Percentiles rank a stretch among this genome's conserved stretches.
Evolutionary conservation across 2,329 filamentous ascomycete genomes (phyloP).

Genomic region (Aspergillus japonicus): DNA sequence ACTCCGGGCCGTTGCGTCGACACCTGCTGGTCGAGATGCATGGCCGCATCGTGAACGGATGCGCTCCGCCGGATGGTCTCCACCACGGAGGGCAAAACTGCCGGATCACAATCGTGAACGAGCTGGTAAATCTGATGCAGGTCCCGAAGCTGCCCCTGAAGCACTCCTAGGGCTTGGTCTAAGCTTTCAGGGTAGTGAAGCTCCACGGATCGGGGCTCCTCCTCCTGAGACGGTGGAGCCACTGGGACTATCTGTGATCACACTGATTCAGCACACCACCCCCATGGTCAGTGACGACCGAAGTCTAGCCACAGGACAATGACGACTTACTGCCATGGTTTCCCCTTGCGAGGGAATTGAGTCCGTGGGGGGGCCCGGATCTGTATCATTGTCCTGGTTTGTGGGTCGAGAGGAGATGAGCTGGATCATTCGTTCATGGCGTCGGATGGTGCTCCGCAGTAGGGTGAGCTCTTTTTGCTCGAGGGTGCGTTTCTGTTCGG

Average conservation of each 20-base stretch:
- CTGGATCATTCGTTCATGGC: slow-evolving; percentile 3
- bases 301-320: neutral
- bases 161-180: neutral
- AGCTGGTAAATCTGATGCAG: neutral
- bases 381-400: neutral
- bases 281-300: neutral
- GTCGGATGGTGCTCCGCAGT: neutral
- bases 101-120: neutral
- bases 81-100: neutral
- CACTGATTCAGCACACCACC: neutral
- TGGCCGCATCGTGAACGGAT: slow-evolving; percentile 1
- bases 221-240: neutral
- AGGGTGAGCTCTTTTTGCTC: slow-evolving; percentile 1
- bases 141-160: neutral
- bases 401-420: slow-evolving; percentile 1
- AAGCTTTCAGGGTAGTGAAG: neutral
- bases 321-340: neutral
- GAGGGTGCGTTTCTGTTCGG: slow-evolving; percentile 1
- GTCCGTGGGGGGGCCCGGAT: neutral
- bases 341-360: neutral
- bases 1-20: neutral
- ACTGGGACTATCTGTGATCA: neutral
- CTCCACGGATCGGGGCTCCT: neutral
- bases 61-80: slow-evolving; percentile 2
- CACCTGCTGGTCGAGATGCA: neutral